These are phyloP conservation scores for Erysiphe pulchra DNA, from an alignment of 2,329 filamentous ascomycete genomes.

Conservation along the genomic window DNA sequence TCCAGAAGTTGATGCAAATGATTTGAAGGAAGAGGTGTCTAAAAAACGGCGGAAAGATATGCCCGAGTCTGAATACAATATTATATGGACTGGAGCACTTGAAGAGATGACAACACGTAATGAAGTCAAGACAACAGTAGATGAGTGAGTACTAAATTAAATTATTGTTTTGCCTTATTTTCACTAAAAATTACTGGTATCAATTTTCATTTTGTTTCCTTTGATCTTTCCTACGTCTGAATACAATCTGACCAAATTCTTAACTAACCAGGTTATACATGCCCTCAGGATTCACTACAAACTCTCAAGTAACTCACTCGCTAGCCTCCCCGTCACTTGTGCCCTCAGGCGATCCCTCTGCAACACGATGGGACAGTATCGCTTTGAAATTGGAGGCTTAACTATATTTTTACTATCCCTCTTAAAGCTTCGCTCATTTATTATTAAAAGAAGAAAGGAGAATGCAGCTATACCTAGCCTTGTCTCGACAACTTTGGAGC, in stretches of 20 bases:
- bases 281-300: constrained; percentile 42
- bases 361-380: constrained; percentile 63
- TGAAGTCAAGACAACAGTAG: constrained; percentile 26
- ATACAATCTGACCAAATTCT: constrained; percentile 21
- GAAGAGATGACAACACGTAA: constrained; percentile 41
- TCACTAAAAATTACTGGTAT: background rate
- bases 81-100: constrained; percentile 53
- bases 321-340: constrained; percentile 69
- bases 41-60: constrained; percentile 60
- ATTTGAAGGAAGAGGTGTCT: constrained; percentile 52
- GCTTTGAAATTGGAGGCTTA: constrained; percentile 53
- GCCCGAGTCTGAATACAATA: constrained; percentile 72
- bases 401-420: constrained; percentile 22
- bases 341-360: constrained; percentile 53
- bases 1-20: constrained; percentile 37
- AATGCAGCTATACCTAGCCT: constrained; percentile 48
- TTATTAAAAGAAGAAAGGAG: constrained; percentile 35
- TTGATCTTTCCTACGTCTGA: background rate
- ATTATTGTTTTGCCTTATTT: background rate
- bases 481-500: constrained; percentile 61
- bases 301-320: constrained; percentile 73
- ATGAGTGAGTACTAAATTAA: constrained; percentile 23
- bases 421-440: constrained; percentile 37
- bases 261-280: constrained; percentile 70
- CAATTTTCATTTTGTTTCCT: no score